Conservation (phyloP, 2,329 filamentous ascomycete genomes). For the Botrytis tulipae region DNA sequence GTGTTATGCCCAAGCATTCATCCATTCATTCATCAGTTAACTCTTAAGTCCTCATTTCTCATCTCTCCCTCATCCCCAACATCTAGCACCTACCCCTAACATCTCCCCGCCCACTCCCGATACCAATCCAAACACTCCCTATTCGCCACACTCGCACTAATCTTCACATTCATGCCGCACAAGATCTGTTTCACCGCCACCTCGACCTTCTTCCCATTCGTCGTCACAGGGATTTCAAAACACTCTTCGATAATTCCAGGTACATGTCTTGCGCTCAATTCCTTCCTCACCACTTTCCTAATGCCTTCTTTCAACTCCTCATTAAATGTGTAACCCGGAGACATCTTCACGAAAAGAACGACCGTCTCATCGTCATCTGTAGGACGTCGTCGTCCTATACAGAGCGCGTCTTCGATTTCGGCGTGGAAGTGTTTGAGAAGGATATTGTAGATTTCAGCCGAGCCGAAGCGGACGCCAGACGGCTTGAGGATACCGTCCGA, state of each 20-base stretch:
- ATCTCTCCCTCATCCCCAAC: not conserved
- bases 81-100: slow-evolving; percentile 14
- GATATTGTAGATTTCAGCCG: slow-evolving; percentile 95
- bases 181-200: slow-evolving; percentile 95
- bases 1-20: not conserved
- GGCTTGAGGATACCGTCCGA: slow-evolving; percentile 94
- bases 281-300: slow-evolving; percentile 65
- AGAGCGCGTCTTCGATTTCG: slow-evolving; percentile 81
- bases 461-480: slow-evolving; percentile 85
- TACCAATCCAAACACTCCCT: slow-evolving; percentile 88
- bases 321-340: slow-evolving; percentile 46
- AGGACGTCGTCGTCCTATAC: slow-evolving; percentile 70
- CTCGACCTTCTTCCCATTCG: slow-evolving; percentile 98
- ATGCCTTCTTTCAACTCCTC: slow-evolving; percentile 62
- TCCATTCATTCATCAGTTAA: not conserved
- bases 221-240: slow-evolving; percentile 78
- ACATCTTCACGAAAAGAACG: slow-evolving; percentile 86
- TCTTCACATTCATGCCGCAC: slow-evolving; percentile 81
- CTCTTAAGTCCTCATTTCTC: not conserved
- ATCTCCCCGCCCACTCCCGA: slow-evolving; percentile 61
- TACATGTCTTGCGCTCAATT: slow-evolving; percentile 86
- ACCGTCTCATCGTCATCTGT: slow-evolving; percentile 41
- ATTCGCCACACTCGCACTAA: slow-evolving; percentile 91
- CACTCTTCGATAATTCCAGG: slow-evolving; percentile 80
- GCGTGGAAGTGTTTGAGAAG: slow-evolving; percentile 76